Evolutionary conservation across 306 rosid genomes (phyloP), one percentile per base, ranked within the genome.

Genomic region (Biancaea sappan): DNA sequence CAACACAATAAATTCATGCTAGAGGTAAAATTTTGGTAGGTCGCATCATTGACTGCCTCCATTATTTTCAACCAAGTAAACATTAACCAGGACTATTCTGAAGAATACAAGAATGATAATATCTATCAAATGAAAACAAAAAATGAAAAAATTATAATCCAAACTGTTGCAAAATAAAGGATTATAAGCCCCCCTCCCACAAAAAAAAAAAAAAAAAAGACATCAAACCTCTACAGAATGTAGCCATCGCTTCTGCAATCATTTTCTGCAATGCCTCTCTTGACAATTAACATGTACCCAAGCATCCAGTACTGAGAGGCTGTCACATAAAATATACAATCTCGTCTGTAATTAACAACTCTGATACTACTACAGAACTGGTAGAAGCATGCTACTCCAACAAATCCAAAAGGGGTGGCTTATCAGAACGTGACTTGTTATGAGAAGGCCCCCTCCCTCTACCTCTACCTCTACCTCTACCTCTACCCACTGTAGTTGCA

Each of bases 351-450:
- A 40, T 64, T 74, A 74, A 72, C 77, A 43, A 53, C 52, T 70
- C 67, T 66, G 79, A 72, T 74, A 59, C 79, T 60, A 43, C 35
- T 12, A 61, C 43, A 47, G 31, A 14, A 18, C 38, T 57, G 50
- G 48, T 24, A 50, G 48, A 76, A 67, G 74, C 72, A 64, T 46
- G 75, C 57, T 47, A 76, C 84, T 85, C 96, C 86, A 95, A 87
- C 72, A 95, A 88, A 87, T 95, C 99, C 83, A 95, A 68, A 66
- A 92, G 92, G 37, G 92, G 91, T 22, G 98, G 88, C 83, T 88
- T 88, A 73, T 82, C 97, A 50, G 90, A 69, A 38, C 59, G 75
- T 50, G 92, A 75, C 81, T 82, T 92, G 54, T 80, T 66, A 61
- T 83, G 86, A 75, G 89, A 80, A 57, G 71, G 57, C 74, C 88